Base-by-base conservation (phyloP, 495 filamentous ascomycete species). In the Mycothermus thermophilus region DNA sequence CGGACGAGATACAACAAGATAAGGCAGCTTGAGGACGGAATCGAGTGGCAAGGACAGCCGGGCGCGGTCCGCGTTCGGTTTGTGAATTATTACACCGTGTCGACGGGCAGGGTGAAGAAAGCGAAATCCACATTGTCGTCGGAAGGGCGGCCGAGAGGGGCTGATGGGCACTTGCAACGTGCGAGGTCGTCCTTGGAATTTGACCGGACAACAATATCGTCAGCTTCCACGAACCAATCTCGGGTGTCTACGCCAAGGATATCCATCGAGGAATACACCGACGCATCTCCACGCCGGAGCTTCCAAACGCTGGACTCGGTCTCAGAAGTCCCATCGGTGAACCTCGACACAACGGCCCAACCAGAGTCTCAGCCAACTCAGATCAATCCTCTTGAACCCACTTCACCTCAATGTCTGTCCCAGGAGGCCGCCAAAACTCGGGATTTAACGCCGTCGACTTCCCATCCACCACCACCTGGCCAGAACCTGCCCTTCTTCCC, bases 1-100 rank as follows among this genome's bases (percentile, higher is more conserved):
- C 77, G 71, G 34, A 62, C 58, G 25, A 69, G 87, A 6, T 90
- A 94, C 56, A 57, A 64, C 18, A 62, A 55, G 19, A 54, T 94
- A 10, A 64, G 77, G 31, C 64, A 52, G 9, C 52, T 93, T n/a
- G 85, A 92, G 43, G 74, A 78, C 40, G n/a, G n/a, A n/a, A 63
- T 75, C 5, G 61, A 77, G 33, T 64, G 69, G 13, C 35, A 48
- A n/a, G 46, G 37, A 7, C 30, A 27, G 10, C 17, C 30, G 2
- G 36, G 49, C 33, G n/a, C n/a, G n/a, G n/a, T n/a, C n/a, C 62
- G 71, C 34, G 67, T 88, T 8, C 67, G 84, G 2, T 93, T 94
- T 47, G 63, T 83, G 26, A 93, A 95, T 47, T 95, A 93, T 52
- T 94, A 90, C 48, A 93, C 88, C 7, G 67, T 80, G 17, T 86